A percentile compares a stretch with the other conserved stretches of the same genome.
phyloP scores from a whole-genome alignment of 345 rosid species.

The Streptanthus diversifolius region DNA sequence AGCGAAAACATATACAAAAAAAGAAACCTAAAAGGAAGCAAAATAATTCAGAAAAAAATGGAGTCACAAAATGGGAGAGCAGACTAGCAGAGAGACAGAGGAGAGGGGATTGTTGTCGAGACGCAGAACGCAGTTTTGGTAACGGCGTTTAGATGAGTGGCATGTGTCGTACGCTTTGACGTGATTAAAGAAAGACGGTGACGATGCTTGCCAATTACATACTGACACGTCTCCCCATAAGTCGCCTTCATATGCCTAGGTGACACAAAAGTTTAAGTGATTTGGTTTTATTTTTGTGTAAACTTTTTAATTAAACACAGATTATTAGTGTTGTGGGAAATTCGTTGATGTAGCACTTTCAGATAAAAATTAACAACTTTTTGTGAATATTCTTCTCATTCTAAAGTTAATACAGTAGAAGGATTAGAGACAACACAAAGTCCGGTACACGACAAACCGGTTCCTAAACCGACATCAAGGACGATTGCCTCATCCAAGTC shows the following conservation, averaged over 20 bases:
- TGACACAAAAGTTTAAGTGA: not conserved
- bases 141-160: constrained; percentile 17
- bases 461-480: no score
- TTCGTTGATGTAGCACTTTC: no score
- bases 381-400: no score
- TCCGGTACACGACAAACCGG: no score
- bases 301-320: no score
- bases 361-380: no score
- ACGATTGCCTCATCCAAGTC: no score
- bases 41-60: not conserved
- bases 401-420: no score
- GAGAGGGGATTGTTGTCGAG: not conserved
- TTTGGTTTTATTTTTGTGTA: no score
- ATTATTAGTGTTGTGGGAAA: no score
- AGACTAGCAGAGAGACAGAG: constrained; percentile 14
- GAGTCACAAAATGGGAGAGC: constrained; percentile 7
- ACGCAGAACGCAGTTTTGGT: not conserved
- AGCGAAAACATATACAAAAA: not conserved
- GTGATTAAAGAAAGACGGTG: not conserved
- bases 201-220: constrained; percentile 6
- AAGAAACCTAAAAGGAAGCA: not conserved
- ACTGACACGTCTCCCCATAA: not conserved
- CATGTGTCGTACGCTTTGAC: constrained; percentile 12
- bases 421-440: no score
- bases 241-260: not conserved